These are phyloP conservation scores for Sporothrix protearum DNA, from an alignment of 2,329 filamentous ascomycete species.

Conservation along the genomic window DNA sequence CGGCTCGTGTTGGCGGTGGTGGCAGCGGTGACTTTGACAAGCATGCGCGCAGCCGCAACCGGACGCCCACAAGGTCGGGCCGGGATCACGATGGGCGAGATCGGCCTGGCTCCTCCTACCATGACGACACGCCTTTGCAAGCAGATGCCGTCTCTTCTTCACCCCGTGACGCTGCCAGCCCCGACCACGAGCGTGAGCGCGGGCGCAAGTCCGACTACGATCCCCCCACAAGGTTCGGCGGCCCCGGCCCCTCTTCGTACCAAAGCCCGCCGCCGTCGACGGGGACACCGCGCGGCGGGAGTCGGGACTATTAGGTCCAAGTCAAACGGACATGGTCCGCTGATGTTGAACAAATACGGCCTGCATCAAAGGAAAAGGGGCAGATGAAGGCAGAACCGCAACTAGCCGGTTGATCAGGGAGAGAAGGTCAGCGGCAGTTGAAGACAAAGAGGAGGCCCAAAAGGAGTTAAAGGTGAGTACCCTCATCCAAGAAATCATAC, in stretches of 20 bases:
- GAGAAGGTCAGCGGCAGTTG: neutral
- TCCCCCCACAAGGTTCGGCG: neutral
- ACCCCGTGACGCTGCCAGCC: neutral
- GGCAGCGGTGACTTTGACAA: conserved; percentile 5
- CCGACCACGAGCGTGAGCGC: neutral
- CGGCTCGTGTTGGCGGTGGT: neutral
- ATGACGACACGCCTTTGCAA: neutral
- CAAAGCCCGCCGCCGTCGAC: conserved; percentile 12
- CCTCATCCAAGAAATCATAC: neutral
- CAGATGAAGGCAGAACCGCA: neutral
- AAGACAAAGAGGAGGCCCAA: neutral
- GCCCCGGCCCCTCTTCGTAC: neutral
- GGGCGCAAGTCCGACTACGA: neutral
- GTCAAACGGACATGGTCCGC: neutral
- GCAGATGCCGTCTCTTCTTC: neutral
- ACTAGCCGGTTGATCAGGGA: neutral
- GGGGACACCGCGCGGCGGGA: neutral
- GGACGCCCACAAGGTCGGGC: neutral
- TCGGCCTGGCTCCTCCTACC: neutral
- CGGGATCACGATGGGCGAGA: neutral
- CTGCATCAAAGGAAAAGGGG: neutral
- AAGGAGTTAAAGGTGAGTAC: neutral
- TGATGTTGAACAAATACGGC: neutral
- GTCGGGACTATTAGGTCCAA: neutral
- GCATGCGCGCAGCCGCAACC: neutral